Evolutionary conservation across 2,329 filamentous ascomycete genomes (phyloP).

Genomic region (Cladosporium sp.): DNA sequence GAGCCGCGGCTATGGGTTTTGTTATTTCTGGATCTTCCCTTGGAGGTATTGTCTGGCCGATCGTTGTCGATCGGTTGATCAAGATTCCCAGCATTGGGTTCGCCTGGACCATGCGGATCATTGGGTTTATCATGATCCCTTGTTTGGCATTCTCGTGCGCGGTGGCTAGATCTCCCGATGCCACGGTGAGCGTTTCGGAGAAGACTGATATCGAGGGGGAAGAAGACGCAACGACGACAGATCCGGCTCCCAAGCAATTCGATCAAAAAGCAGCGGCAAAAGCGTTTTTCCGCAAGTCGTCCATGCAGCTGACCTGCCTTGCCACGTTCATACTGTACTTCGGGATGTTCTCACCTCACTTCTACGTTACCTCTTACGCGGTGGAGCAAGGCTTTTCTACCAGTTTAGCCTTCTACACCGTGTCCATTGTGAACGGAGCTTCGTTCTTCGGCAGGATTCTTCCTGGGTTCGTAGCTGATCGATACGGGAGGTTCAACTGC

Average conservation of each 20-base stretch:
- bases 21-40: slow-evolving; percentile 50
- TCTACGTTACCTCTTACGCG: slow-evolving; percentile 38
- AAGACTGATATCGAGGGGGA: not conserved
- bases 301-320: slow-evolving; percentile 17
- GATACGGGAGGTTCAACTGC: slow-evolving; percentile 39
- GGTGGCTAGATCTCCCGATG: not conserved
- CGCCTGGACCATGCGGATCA: slow-evolving; percentile 49
- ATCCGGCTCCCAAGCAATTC: not conserved
- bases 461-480: slow-evolving; percentile 38
- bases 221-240: not conserved
- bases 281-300: slow-evolving; percentile 6
- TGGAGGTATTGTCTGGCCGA: slow-evolving; percentile 49
- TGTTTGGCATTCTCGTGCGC: slow-evolving; percentile 29
- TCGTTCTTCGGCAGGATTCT: slow-evolving; percentile 39
- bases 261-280: not conserved
- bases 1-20: slow-evolving; percentile 54
- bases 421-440: slow-evolving; percentile 38
- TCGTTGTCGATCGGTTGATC: slow-evolving; percentile 47
- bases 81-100: slow-evolving; percentile 46
- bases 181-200: not conserved
- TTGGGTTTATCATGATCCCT: slow-evolving; percentile 49
- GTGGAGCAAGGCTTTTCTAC: slow-evolving; percentile 22
- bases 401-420: slow-evolving; percentile 28
- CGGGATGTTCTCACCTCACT: slow-evolving; percentile 34
- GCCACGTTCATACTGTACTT: slow-evolving; percentile 29